A percentile compares a stretch with the other conserved stretches of the same genome.
Evolutionary conservation across 2,329 filamentous ascomycete species (phyloP).

Genomic region (Balansia obtecta): DNA sequence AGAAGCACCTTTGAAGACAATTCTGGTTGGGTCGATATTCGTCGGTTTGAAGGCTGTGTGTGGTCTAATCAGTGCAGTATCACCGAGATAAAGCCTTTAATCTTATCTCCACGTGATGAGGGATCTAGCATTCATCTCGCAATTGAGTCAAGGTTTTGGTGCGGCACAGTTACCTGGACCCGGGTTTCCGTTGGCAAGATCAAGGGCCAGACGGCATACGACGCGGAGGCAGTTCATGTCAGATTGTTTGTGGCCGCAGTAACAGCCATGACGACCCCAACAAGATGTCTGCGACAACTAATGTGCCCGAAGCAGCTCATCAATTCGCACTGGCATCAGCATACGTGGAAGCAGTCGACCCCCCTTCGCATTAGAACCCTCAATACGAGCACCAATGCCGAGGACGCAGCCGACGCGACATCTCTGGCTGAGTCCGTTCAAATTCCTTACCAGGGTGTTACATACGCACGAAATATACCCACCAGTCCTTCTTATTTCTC

Average conservation of each 20-base stretch:
- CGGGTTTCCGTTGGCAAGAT: neutral
- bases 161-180: neutral
- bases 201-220: neutral
- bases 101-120: slow-evolving; percentile 14
- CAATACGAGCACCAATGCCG: slow-evolving; percentile 10
- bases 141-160: neutral
- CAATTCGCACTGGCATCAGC: slow-evolving; percentile 18
- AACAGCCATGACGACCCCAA: slow-evolving; percentile 22
- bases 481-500: slow-evolving; percentile 92
- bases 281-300: slow-evolving; percentile 23
- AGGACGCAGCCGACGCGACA: slow-evolving; percentile 7
- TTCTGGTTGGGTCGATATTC: no score
- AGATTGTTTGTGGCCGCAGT: slow-evolving; percentile 3
- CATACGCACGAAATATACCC: slow-evolving; percentile 63
- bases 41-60: no score
- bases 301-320: slow-evolving; percentile 20
- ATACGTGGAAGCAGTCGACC: slow-evolving; percentile 12
- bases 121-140: neutral
- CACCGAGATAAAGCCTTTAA: neutral
- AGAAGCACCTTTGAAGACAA: no score
- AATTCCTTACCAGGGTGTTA: slow-evolving; percentile 20
- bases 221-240: neutral
- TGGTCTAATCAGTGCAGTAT: no score
- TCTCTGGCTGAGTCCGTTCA: slow-evolving; percentile 13
- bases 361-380: slow-evolving; percentile 16